Percentiles rank a stretch among this genome's conserved stretches.
Conservation (phyloP, 148 eudicot genomes). For the Vaccinium darrowii region DNA sequence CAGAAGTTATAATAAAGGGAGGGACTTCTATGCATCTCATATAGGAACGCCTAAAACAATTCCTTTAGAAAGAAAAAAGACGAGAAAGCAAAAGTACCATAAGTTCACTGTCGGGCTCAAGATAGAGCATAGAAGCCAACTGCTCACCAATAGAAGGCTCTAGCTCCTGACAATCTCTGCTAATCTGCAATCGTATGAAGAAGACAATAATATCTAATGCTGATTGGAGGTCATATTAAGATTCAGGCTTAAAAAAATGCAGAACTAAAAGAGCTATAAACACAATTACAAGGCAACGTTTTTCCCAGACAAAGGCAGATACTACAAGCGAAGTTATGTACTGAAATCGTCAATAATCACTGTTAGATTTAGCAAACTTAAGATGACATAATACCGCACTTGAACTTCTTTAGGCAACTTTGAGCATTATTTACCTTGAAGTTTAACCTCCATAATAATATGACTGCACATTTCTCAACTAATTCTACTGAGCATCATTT, state of each 20-base stretch:
- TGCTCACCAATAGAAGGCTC: slow-evolving; percentile 94
- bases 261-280: background rate
- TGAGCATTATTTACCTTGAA: background rate
- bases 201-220: slow-evolving; percentile 6
- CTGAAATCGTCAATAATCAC: background rate
- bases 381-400: background rate
- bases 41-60: background rate
- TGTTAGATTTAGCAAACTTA: background rate
- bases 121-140: slow-evolving; percentile 90
- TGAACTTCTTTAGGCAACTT: background rate
- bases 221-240: background rate
- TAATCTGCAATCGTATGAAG: slow-evolving; percentile 57
- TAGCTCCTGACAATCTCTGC: slow-evolving; percentile 97
- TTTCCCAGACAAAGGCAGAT: background rate
- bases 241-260: background rate
- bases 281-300: background rate
- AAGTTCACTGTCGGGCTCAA: slow-evolving; percentile 96
- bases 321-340: background rate
- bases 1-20: background rate
- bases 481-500: background rate
- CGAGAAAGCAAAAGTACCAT: slow-evolving; percentile 50
- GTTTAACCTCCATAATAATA: background rate
- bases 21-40: background rate
- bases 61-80: background rate
- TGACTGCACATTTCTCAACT: background rate